Evolutionary conservation across 2,329 filamentous ascomycete species (phyloP).

Genomic region (Periglandula ipomoeae): DNA sequence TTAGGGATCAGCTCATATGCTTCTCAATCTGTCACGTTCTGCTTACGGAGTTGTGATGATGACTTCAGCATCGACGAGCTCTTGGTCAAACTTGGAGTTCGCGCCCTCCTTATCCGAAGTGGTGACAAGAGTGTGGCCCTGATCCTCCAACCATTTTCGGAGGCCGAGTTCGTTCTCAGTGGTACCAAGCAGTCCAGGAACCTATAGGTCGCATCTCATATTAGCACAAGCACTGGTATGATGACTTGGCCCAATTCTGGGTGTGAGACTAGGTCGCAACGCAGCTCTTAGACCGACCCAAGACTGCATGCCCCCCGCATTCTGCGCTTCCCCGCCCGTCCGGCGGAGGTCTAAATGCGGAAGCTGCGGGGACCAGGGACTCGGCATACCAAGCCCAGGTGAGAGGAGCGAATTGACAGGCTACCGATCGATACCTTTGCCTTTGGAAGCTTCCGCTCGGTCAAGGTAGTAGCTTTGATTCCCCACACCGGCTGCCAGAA

Average conservation of each 20-base stretch:
- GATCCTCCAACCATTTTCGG: conserved; percentile 93
- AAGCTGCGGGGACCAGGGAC: background rate
- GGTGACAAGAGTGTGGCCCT: conserved; percentile 92
- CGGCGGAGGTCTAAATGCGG: background rate
- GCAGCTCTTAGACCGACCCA: too few relatives aligned
- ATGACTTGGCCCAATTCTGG: background rate
- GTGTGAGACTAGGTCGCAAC: background rate
- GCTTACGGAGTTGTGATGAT: conserved; percentile 95
- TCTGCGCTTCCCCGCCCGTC: background rate
- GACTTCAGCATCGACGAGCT: conserved; percentile 92
- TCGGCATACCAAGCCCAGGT: background rate
- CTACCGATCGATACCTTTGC: background rate
- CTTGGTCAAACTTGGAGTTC: conserved; percentile 86
- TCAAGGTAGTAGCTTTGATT: background rate
- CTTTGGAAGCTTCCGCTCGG: background rate
- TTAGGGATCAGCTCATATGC: background rate
- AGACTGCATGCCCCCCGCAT: background rate
- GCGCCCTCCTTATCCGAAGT: conserved; percentile 97
- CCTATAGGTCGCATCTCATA: conserved; percentile 30
- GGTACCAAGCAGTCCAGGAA: conserved; percentile 80
- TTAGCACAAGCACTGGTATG: conserved; percentile 1
- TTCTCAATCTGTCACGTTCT: background rate
- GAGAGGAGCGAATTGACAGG: background rate
- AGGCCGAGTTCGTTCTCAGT: conserved; percentile 98
- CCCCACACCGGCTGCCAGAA: background rate